phyloP scores from a whole-genome alignment of 257 asterid species.

The Solanum virginianum region DNA sequence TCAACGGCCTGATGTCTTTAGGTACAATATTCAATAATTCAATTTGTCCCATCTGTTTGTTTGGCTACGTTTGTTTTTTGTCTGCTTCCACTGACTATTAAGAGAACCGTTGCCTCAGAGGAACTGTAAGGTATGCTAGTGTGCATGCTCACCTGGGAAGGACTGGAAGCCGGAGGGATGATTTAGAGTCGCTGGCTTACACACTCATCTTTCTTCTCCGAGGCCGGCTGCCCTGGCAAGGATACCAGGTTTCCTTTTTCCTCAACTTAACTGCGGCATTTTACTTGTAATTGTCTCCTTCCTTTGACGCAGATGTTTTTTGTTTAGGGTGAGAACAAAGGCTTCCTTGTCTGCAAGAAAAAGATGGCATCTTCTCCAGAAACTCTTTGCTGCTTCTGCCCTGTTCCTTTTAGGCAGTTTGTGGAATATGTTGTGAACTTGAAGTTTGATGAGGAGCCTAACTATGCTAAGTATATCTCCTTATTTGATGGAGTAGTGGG shows the following conservation, averaged over 20 bases:
- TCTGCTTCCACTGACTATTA: not conserved
- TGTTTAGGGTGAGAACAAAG: conserved; percentile 45
- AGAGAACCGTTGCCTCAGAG: conserved; percentile 28
- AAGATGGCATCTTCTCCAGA: conserved; percentile 56
- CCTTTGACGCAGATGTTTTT: not conserved
- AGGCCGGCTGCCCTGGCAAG: conserved; percentile 61
- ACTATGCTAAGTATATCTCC: conserved; percentile 40
- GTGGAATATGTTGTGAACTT: conserved; percentile 40
- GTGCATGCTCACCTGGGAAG: conserved; percentile 60
- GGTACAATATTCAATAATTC: conserved; percentile 19
- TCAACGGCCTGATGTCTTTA: conserved; percentile 65
- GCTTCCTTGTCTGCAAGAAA: conserved; percentile 49
- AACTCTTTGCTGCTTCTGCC: conserved; percentile 40
- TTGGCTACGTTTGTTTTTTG: not conserved
- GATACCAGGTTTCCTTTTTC: conserved; percentile 32
- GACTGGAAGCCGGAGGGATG: conserved; percentile 59
- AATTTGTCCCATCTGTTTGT: not conserved
- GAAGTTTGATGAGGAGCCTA: conserved; percentile 54
- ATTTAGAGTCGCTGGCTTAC: conserved; percentile 56
- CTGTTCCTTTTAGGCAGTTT: conserved; percentile 38
- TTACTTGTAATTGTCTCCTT: not conserved
- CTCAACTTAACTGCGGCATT: not conserved
- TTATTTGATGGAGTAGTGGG: conserved; percentile 48
- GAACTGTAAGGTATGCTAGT: conserved; percentile 55
- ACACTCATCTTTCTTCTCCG: conserved; percentile 44